Evolutionary conservation across 371 early-diverging fungal species (phyloP), one percentile per base, ranked within the genome.

Genomic region (Sporodiniella umbellata): DNA sequence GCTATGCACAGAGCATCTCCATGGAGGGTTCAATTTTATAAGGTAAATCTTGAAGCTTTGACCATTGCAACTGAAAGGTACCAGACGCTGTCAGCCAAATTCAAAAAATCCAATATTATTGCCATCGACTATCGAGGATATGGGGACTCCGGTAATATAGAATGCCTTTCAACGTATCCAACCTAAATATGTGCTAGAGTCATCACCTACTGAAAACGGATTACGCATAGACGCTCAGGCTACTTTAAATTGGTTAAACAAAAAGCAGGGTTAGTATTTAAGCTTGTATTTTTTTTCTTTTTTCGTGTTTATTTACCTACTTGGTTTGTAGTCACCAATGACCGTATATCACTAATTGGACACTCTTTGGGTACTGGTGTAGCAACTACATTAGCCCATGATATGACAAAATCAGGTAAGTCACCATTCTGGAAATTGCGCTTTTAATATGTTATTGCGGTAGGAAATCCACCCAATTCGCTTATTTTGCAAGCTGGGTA

Each of bases 301-400:
- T 21, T 31, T 26, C 5, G 15, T 24, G 14, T 12, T 28, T 21
- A 21, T 23, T 42, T 18, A 33, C 26, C 31, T 15, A 1, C 40
- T 14, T 21, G 3, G 30, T 30, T 30, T 14, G 2, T 46, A 75
- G 75, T 71, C 14, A 25, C 65, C 21, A 56, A 54, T 31, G 39
- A 51, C 24, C 64, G 56, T 17, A 71, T 75, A 37, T 51, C 62
- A 7, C 54, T 75, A 4, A 62, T 70, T 47, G 75, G 75, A 0
- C 75, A 75, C 51, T 75, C 75, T 1, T 60, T 52, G 68, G 74
- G 74, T 12, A 73, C 74, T 11, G 74, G 74, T 10, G 68, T 73
- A 10, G 74, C 70, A 4, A 73, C 74, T 0, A 51, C 61, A 12
- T 46, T 73, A 23, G 74, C 74, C 17, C 45, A 61, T 55, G 70